These are phyloP conservation scores for Quercus tomentella DNA, from an alignment of 331 rosid genomes.

Conservation along the genomic window DNA sequence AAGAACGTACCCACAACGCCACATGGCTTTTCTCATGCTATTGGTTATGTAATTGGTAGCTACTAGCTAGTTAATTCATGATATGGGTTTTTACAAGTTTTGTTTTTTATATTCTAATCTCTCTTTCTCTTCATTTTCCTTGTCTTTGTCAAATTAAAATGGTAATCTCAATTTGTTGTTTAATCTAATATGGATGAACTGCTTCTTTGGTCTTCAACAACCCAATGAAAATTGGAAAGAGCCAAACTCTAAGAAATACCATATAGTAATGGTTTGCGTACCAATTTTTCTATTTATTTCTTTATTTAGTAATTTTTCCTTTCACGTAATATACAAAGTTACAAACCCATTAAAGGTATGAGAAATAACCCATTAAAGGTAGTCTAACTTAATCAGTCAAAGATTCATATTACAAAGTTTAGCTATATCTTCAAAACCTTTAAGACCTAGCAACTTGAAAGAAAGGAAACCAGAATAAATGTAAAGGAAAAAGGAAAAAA, in stretches of 20 bases:
- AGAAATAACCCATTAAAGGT: too few relatives aligned
- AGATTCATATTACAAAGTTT: background rate
- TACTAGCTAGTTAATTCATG: background rate
- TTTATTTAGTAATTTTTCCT: too few relatives aligned
- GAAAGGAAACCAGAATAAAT: background rate
- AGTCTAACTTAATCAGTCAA: background rate
- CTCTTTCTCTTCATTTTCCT: background rate
- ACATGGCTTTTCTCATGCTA: background rate
- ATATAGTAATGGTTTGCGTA: background rate
- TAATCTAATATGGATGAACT: background rate
- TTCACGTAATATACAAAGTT: too few relatives aligned
- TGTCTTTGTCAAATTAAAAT: background rate
- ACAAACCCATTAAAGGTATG: too few relatives aligned
- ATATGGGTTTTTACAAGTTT: background rate
- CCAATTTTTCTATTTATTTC: too few relatives aligned
- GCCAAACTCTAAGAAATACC: background rate
- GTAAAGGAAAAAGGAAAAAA: background rate
- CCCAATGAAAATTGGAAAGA: background rate
- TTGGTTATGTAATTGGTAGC: background rate
- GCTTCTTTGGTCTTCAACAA: background rate
- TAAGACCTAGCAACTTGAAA: background rate
- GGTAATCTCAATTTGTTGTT: background rate
- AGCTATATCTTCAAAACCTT: background rate
- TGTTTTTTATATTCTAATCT: background rate
- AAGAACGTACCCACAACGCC: background rate